These are phyloP conservation scores for Abrus pulchellus DNA, from an alignment of 306 rosid genomes.

Conservation along the genomic window DNA sequence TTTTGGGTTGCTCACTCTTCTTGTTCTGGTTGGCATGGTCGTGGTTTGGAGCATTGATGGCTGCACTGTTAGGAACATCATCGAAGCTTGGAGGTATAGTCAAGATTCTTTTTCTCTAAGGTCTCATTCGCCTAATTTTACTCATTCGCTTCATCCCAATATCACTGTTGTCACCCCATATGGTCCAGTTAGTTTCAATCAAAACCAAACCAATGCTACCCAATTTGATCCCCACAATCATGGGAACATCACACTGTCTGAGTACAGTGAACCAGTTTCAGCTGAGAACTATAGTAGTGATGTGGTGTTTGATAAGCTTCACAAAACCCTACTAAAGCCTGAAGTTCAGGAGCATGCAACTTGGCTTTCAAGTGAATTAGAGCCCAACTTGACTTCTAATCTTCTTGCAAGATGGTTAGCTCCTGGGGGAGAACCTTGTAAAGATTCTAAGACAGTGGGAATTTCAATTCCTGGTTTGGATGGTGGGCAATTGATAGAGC, in stretches of 20 bases:
- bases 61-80: conserved; percentile 56
- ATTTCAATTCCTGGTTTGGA: conserved; percentile 74
- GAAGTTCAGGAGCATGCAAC: conserved; percentile 40
- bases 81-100: conserved; percentile 63
- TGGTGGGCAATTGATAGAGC: conserved; percentile 52
- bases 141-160: conserved; percentile 52
- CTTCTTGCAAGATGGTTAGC: conserved; percentile 75
- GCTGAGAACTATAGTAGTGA: conserved; percentile 41
- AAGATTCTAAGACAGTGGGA: conserved; percentile 65
- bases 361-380: conserved; percentile 76
- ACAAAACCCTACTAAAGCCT: conserved; percentile 23
- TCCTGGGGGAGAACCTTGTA: conserved; percentile 81
- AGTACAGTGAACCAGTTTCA: conserved; percentile 39
- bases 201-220: conserved; percentile 53
- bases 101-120: conserved; percentile 56
- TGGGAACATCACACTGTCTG: conserved; percentile 41
- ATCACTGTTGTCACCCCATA: conserved; percentile 13
- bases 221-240: conserved; percentile 40
- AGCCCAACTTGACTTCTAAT: conserved; percentile 67
- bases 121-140: conserved; percentile 52
- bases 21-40: conserved; percentile 67
- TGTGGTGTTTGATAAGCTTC: conserved; percentile 40
- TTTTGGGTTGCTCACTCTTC: conserved; percentile 62
- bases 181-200: conserved; percentile 43
- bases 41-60: conserved; percentile 80